Conservation (phyloP, 2,329 filamentous ascomycete genomes). For the Cladophialophora bantiana region DNA sequence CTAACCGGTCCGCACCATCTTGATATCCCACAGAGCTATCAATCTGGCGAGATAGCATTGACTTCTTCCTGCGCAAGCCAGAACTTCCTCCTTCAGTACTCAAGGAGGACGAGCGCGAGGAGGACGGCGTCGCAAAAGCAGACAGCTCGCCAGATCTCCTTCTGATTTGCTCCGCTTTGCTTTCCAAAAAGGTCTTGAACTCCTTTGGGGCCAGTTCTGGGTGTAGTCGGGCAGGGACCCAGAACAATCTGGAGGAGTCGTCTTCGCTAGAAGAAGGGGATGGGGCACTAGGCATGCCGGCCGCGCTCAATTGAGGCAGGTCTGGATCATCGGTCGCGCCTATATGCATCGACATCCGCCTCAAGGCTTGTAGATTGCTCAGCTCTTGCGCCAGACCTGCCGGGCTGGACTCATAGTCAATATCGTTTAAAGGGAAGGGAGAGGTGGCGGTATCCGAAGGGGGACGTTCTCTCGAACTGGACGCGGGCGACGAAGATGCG, state of each 20-base stretch:
- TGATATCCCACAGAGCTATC: conserved; percentile 77
- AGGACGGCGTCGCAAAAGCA: conserved; percentile 58
- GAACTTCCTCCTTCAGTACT: conserved; percentile 48
- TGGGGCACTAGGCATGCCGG: conserved; percentile 53
- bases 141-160: conserved; percentile 77
- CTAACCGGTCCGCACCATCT: conserved; percentile 82
- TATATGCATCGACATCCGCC: conserved; percentile 94
- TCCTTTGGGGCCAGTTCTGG: conserved; percentile 94
- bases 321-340: conserved; percentile 67
- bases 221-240: conserved; percentile 93
- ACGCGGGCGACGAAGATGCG: conserved; percentile 63
- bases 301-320: conserved; percentile 52
- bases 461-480: conserved; percentile 62
- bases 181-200: conserved; percentile 96
- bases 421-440: conserved; percentile 77
- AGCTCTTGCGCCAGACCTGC: conserved; percentile 90
- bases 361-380: conserved; percentile 87
- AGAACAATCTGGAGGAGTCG: conserved; percentile 86
- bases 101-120: conserved; percentile 37
- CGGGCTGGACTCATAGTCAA: conserved; percentile 88
- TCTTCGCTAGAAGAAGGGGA: conserved; percentile 71
- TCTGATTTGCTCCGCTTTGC: conserved; percentile 87
- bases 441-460: conserved; percentile 63
- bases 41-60: conserved; percentile 92
- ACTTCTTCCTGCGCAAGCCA: conserved; percentile 83